Conservation (phyloP, 1,139 yeast genomes). For the Trichomonascaceae sp. region DNA sequence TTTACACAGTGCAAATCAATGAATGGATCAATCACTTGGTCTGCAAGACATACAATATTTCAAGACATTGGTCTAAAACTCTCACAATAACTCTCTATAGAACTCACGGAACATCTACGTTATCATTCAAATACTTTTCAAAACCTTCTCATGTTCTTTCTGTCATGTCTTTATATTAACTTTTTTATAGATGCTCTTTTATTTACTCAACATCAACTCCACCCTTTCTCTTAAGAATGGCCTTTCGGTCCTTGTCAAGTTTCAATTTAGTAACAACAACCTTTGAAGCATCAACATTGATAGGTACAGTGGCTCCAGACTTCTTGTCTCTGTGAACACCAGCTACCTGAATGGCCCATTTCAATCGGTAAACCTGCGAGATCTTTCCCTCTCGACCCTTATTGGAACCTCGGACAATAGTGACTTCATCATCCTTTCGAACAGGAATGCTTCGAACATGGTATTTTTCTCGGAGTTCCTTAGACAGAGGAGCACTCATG, state of each 20-base stretch:
- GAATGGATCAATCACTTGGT: too few relatives aligned
- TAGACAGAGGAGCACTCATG: conserved; percentile 98
- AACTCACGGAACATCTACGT: too few relatives aligned
- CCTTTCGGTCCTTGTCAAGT: conserved; percentile 99
- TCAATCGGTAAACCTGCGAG: conserved; percentile 98
- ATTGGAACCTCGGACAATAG: conserved; percentile 97
- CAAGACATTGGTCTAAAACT: too few relatives aligned
- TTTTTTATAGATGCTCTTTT: conserved; percentile 16
- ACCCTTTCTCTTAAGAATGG: conserved; percentile 90
- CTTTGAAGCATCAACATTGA: conserved; percentile 98
- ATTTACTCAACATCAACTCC: conserved; percentile 64
- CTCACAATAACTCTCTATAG: too few relatives aligned
- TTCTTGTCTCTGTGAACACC: conserved; percentile 97
- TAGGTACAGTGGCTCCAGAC: conserved; percentile 96
- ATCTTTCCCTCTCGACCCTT: conserved; percentile 99
- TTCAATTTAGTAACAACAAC: conserved; percentile 97
- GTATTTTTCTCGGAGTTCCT: conserved; percentile 98
- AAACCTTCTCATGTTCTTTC: too few relatives aligned
- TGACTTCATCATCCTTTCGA: conserved; percentile 96
- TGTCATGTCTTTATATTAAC: not conserved
- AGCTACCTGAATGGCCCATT: conserved; percentile 94
- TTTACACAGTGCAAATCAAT: too few relatives aligned
- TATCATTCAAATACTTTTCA: too few relatives aligned
- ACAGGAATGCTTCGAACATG: conserved; percentile 94
- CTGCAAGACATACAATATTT: too few relatives aligned